phyloP scores from a whole-genome alignment of 1,284 basidiomycete species.

The Cutaneotrichosporon dermatis region DNA sequence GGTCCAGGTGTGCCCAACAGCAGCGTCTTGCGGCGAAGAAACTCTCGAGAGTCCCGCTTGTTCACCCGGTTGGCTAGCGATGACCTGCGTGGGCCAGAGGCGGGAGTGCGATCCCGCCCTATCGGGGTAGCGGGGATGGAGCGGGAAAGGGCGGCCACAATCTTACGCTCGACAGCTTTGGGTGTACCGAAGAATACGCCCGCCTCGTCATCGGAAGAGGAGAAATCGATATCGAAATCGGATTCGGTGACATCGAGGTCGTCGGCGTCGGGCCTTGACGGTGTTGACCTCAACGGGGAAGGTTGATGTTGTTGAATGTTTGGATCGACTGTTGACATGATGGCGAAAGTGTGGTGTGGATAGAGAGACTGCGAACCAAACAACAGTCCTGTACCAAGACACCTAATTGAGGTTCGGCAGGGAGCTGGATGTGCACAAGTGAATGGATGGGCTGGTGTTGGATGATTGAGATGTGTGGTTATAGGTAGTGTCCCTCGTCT shows the following conservation, averaged over 20 bases:
- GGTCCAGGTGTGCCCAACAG: slow-evolving; percentile 7
- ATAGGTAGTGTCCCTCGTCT: too few species aligned
- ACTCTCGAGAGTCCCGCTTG: slow-evolving; percentile 35
- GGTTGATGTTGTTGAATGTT: not conserved
- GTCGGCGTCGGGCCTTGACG: not conserved
- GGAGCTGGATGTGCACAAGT: too few species aligned
- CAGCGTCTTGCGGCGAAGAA: slow-evolving; percentile 32
- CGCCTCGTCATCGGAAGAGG: slow-evolving; percentile 27
- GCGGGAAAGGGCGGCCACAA: slow-evolving; percentile 27
- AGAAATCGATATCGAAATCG: slow-evolving; percentile 9
- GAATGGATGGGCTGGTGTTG: too few species aligned
- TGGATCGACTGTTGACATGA: not conserved
- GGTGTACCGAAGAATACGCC: slow-evolving; percentile 38
- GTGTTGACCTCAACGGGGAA: not conserved
- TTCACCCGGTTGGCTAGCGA: slow-evolving; percentile 13
- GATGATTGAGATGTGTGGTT: too few species aligned
- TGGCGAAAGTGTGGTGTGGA: not conserved
- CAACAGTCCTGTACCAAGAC: too few species aligned
- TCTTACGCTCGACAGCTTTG: slow-evolving; percentile 22
- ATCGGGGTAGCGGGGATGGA: slow-evolving; percentile 9
- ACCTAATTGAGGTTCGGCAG: too few species aligned
- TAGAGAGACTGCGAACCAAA: too few species aligned
- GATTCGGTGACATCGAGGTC: not conserved
- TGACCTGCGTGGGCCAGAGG: not conserved
- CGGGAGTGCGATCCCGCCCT: not conserved